These are phyloP conservation scores for Luffa acutangula DNA, from an alignment of 306 rosid species.

Conservation along the genomic window DNA sequence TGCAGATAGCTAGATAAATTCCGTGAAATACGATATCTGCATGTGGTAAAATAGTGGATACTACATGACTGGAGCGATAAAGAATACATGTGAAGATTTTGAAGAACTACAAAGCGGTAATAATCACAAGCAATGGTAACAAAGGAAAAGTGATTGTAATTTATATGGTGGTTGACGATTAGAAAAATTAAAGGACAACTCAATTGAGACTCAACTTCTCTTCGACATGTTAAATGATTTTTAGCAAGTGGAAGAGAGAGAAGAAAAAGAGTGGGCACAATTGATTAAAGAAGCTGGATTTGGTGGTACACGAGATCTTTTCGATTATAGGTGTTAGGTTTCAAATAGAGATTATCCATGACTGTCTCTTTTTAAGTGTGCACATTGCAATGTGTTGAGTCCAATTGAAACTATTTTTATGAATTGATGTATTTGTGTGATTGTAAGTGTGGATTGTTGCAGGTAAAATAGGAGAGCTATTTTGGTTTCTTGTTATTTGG, in stretches of 20 bases:
- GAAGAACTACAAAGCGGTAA: background rate
- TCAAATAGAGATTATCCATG: background rate
- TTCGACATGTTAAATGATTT: background rate
- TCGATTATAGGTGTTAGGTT: background rate
- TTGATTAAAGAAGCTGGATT: background rate
- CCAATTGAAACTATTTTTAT: too few relatives aligned
- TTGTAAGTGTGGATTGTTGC: too few relatives aligned
- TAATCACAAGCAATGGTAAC: background rate
- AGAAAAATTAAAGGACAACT: too few relatives aligned
- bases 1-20: too few relatives aligned
- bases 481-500: too few relatives aligned
- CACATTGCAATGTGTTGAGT: too few relatives aligned
- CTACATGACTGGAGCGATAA: background rate
- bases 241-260: background rate
- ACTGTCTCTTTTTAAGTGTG: background rate
- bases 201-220: background rate
- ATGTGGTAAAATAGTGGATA: background rate
- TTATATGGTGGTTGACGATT: background rate
- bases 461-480: too few relatives aligned
- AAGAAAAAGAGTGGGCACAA: background rate
- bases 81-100: background rate
- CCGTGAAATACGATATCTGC: background rate
- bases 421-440: too few relatives aligned
- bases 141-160: background rate
- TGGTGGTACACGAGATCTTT: background rate